Evolutionary conservation across 768 basidiomycete genomes (phyloP).

Genomic region (Collybia nuda): DNA sequence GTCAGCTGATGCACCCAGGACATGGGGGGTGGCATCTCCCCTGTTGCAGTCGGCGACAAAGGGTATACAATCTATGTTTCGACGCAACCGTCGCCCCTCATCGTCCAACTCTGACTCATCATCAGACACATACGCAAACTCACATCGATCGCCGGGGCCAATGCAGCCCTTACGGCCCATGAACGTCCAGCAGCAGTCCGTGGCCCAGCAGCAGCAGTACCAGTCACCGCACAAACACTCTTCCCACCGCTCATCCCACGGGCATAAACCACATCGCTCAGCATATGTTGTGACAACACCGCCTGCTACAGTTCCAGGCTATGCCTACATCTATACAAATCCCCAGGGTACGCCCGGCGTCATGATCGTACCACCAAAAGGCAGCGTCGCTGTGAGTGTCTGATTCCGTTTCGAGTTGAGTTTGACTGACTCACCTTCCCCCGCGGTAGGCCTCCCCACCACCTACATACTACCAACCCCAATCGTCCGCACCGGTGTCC

Average conservation of each 20-base stretch:
- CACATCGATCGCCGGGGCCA: conserved; percentile 6
- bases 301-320: not conserved
- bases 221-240: not conserved
- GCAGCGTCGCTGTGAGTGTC: not conserved
- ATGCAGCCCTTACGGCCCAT: conserved; percentile 8
- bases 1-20: not conserved
- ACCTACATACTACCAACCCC: not conserved
- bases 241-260: conserved; percentile 1
- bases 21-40: conserved; percentile 1
- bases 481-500: not conserved
- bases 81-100: conserved; percentile 4
- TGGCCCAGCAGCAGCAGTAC: not conserved
- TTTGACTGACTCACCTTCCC: not conserved
- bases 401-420: not conserved
- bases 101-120: conserved; percentile 13
- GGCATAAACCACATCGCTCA: not conserved
- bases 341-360: not conserved
- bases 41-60: conserved; percentile 5
- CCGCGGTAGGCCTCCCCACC: not conserved
- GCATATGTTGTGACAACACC: not conserved
- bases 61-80: not conserved
- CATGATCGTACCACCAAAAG: not conserved
- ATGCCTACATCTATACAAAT: not conserved
- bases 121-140: not conserved
- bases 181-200: conserved; percentile 7